Percentiles rank a stretch among this genome's conserved stretches.
phyloP scores from a whole-genome alignment of 2,329 filamentous ascomycete species.

The Pyricularia grisea region DNA sequence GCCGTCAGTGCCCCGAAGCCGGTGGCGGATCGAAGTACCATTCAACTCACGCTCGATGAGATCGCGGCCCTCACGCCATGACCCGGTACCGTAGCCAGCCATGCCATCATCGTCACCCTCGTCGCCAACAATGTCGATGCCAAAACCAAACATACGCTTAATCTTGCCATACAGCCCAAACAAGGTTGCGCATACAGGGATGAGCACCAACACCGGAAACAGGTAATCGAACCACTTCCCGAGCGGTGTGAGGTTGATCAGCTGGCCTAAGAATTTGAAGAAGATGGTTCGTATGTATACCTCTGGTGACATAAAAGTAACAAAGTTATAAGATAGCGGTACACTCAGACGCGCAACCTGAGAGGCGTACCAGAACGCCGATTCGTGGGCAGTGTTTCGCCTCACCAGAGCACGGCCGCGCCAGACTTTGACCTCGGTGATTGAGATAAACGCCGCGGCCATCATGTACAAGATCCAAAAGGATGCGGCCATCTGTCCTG shows the following conservation, averaged over 20 bases:
- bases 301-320: slow-evolving; percentile 70
- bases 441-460: slow-evolving; percentile 72
- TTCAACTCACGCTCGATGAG: slow-evolving; percentile 81
- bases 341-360: slow-evolving; percentile 90
- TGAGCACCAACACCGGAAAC: slow-evolving; percentile 78
- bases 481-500: slow-evolving; percentile 74
- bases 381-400: slow-evolving; percentile 86
- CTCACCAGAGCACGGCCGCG: slow-evolving; percentile 83
- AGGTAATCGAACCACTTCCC: slow-evolving; percentile 79
- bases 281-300: slow-evolving; percentile 75
- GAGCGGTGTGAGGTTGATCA: slow-evolving; percentile 75
- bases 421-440: slow-evolving; percentile 96
- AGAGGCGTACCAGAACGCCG: slow-evolving; percentile 90
- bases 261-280: slow-evolving; percentile 73
- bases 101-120: slow-evolving; percentile 53
- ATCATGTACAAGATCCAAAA: slow-evolving; percentile 97
- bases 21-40: slow-evolving; percentile 46
- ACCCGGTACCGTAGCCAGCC: slow-evolving; percentile 62
- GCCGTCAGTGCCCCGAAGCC: slow-evolving; percentile 26
- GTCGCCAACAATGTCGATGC: slow-evolving; percentile 63
- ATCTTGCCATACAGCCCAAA: slow-evolving; percentile 86
- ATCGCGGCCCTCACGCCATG: slow-evolving; percentile 85
- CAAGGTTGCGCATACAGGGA: slow-evolving; percentile 76
- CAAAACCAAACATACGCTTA: slow-evolving; percentile 69
- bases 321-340: slow-evolving; percentile 90